Evolutionary conservation across 805 yeast genomes (phyloP).

Genomic region (Yarrowia sp.): DNA sequence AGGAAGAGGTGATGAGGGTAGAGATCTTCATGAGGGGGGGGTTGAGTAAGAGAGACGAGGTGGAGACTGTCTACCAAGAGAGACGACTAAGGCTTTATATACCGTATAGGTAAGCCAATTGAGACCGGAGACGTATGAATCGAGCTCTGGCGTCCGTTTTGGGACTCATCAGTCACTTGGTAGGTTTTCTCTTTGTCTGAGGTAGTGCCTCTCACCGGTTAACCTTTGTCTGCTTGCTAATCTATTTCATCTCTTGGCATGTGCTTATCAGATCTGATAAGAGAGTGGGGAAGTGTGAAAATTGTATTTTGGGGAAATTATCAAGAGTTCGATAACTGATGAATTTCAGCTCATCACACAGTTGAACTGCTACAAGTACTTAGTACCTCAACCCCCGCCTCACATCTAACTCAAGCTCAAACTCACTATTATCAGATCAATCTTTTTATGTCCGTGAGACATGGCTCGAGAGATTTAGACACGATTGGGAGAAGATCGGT

Average conservation of each 20-base stretch:
- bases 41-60: no score
- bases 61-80: no score
- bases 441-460: neutral
- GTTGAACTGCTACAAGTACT: no score
- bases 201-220: neutral
- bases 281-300: neutral
- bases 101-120: no score
- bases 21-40: neutral
- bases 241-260: neutral
- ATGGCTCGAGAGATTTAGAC: neutral
- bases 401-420: conserved; percentile 1
- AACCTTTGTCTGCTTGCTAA: neutral
- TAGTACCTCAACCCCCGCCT: no score
- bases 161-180: no score
- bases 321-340: no score
- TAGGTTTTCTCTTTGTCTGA: neutral
- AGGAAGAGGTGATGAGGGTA: neutral
- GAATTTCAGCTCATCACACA: no score
- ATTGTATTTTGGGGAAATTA: no score
- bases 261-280: neutral
- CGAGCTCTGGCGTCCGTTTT: no score
- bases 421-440: neutral
- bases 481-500: neutral
- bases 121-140: no score
- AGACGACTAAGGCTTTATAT: no score